phyloP scores from a whole-genome alignment of 805 yeast species.

The Pichia heedii region DNA sequence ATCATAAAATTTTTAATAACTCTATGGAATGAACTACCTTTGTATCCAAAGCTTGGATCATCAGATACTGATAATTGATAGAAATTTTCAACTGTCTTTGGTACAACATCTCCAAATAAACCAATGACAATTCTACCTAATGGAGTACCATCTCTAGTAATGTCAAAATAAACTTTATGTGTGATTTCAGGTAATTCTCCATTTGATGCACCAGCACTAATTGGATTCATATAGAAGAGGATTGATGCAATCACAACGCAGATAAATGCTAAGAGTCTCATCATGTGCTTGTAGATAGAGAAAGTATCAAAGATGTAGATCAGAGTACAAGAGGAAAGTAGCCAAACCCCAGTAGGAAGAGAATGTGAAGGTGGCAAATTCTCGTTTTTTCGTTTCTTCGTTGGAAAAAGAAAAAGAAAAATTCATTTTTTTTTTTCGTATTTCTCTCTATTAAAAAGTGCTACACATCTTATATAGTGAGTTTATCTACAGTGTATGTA shows the following conservation, averaged over 20 bases:
- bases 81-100: constrained; percentile 85
- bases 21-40: constrained; percentile 60
- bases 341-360: too few species aligned
- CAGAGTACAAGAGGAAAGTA: too few species aligned
- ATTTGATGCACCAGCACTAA: constrained; percentile 11
- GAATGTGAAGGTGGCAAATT: too few species aligned
- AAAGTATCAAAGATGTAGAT: too few species aligned
- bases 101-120: constrained; percentile 76
- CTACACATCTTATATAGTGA: neutral
- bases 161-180: constrained; percentile 76
- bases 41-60: constrained; percentile 57
- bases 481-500: neutral
- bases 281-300: constrained; percentile 6
- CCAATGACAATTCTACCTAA: constrained; percentile 85
- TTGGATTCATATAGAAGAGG: constrained; percentile 14
- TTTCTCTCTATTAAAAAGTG: too few species aligned
- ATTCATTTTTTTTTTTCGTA: too few species aligned
- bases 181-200: constrained; percentile 51
- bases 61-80: constrained; percentile 70
- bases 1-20: constrained; percentile 66
- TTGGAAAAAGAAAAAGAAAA: too few species aligned
- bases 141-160: constrained; percentile 65
- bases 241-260: constrained; percentile 15
- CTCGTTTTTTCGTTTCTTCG: too few species aligned
- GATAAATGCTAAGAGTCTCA: constrained; percentile 18